These are phyloP conservation scores for Rugosomyces carneus DNA, from an alignment of 1,284 basidiomycete genomes.

Conservation along the genomic window DNA sequence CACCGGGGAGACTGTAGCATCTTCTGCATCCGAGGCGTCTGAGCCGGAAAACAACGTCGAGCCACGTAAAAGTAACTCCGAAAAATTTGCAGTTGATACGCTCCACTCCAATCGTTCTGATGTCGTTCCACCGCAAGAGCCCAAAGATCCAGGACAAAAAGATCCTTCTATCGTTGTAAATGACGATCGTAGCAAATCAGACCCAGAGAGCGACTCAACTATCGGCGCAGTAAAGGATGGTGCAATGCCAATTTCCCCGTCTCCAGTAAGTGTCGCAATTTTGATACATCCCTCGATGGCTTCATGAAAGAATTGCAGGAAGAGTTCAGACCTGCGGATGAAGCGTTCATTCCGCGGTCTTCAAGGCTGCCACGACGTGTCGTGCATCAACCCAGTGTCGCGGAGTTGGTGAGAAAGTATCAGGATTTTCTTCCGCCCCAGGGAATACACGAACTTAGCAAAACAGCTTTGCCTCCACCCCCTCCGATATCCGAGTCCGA, in stretches of 20 bases:
- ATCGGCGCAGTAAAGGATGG: slow-evolving; percentile 63
- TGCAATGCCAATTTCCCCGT: slow-evolving; percentile 9
- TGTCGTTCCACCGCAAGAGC: slow-evolving; percentile 4
- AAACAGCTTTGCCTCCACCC: slow-evolving; percentile 57
- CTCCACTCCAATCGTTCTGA: background rate
- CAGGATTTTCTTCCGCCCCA: slow-evolving; percentile 70
- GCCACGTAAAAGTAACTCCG: slow-evolving; percentile 3
- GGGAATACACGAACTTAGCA: slow-evolving; percentile 62
- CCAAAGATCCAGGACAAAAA: background rate
- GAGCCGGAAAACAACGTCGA: slow-evolving; percentile 39
- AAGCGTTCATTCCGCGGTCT: slow-evolving; percentile 22
- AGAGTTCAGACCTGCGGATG: slow-evolving; percentile 14
- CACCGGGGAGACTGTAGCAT: slow-evolving; percentile 50
- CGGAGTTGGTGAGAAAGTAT: slow-evolving; percentile 82
- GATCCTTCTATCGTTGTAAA: background rate
- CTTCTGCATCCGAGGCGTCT: slow-evolving; percentile 56
- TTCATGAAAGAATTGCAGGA: slow-evolving; percentile 11
- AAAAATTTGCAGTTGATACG: background rate
- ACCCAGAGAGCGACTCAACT: slow-evolving; percentile 83
- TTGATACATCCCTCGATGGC: background rate
- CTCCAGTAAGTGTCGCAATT: slow-evolving; percentile 9
- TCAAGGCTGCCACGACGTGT: slow-evolving; percentile 72
- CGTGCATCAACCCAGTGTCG: slow-evolving; percentile 60
- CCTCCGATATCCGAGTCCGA: slow-evolving; percentile 61
- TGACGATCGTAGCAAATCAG: slow-evolving; percentile 32